Base-by-base conservation (phyloP, 2,329 filamentous ascomycete genomes). In the Fusarium foetens region DNA sequence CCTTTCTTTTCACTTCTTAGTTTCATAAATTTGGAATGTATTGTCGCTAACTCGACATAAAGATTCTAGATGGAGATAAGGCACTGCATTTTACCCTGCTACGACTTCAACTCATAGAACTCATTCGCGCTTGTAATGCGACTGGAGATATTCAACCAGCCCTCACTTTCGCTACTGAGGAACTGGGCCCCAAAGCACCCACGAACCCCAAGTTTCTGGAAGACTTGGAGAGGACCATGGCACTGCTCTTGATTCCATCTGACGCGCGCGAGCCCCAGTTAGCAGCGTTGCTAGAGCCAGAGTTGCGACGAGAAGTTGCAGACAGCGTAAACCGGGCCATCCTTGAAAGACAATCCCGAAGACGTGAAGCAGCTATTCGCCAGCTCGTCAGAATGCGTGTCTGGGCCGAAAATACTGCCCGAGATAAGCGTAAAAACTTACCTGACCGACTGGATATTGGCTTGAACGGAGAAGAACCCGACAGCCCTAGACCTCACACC, bases 201-300 rank as follows among this genome's bases (percentile, higher is more conserved):
- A 93, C 90, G 9, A 94, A 94, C 73, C 88, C 89, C 8, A 90
- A 92, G 48, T 98, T 97, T 73, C 86, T 98, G 17, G 89, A 92
- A 72, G 94, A 97, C 68, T 86, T 99, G 16, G 96, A 99, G 82
- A 90, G 92, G 79, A 98, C 96, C 0, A 97, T 99, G 91, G 92
- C 94, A 1, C 87, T 99, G 43, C 86, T 99, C 42, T 92, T 99
- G 46, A 97, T 98, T 75, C 91, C 94, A 2, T 88, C 90, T n/a
- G 93, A 96, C 58, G 92, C 90, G 58, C 87, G 98, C 41, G 90
- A 93, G 48, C 91, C 93, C 5, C 90, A 93, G 53, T 85, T 98
- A 36, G 90, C 92, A 41, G 89, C 90, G 51, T 85, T 99, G 33
- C 85, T 99, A 23, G 89, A 97, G 73, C 93, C 95, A 5, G 88